Base-by-base conservation (phyloP, 306 rosid species). In the Myrica gale region DNA sequence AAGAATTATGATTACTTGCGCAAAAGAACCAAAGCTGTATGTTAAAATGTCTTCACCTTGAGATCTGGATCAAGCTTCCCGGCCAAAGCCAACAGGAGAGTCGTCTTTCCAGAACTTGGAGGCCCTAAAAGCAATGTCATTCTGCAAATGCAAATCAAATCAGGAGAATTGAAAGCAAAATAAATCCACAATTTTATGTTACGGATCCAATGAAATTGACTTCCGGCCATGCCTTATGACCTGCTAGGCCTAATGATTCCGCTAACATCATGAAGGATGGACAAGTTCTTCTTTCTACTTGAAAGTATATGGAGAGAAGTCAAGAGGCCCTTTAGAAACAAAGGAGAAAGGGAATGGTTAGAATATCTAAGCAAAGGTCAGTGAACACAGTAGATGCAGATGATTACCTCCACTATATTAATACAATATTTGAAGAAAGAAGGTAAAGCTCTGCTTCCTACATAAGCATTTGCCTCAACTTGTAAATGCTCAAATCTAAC, bases 211-310 rank as follows among this genome's bases (percentile, higher is more conserved):
- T 43, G 39, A 65, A n/a, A 65, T 6, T 65, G 39, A 47, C 37
- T 16, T 20, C 6, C 19, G 17, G 23, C 44, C 41, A 4, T 26
- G 48, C 21, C 44, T 37, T 3, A 19, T 65, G 1, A 84, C 89
- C 92, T 86, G 0, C 89, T 76, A 47, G 98, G 98, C 74, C 82
- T 93, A 71, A 93, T 68, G 2, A 89, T 83, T 84, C 98, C 98
- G 72, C 87, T 88, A 5, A 87, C 74, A 72, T 90, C 89, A 60
- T 85, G 82, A 19, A 93, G 90, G 20, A 93, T 93, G 26, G 78
- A 67, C 57, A 83, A 6, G 15, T 68, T 75, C 62, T 63, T 83
- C 87, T 75, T 86, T 71, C 76, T 83, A 62, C 78, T 57, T 53
- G 77, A 55, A 47, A 83, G 66, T 58, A 86, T 68, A 69, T 62